phyloP scores from a whole-genome alignment of 148 eudicot species.

The Rhododendron simsii region DNA sequence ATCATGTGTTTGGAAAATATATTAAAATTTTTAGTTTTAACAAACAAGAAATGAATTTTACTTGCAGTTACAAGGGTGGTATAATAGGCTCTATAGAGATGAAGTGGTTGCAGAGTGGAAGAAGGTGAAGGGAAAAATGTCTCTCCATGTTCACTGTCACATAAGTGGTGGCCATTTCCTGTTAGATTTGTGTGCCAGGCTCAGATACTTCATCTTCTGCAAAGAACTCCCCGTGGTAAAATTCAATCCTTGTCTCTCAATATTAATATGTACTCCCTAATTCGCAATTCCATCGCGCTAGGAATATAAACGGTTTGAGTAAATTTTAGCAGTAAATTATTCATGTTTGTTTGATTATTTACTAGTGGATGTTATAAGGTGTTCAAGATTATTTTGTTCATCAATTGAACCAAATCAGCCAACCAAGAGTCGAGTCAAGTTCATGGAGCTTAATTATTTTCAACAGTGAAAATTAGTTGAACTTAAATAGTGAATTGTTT shows the following conservation, averaged over 20 bases:
- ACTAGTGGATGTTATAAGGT: background rate
- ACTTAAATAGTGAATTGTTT: background rate
- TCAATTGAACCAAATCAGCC: background rate
- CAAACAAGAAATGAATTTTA: background rate
- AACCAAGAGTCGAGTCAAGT: background rate
- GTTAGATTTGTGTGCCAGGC: constrained; percentile 64
- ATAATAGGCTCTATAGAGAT: constrained; percentile 80
- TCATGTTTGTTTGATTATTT: background rate
- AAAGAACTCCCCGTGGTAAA: constrained; percentile 97
- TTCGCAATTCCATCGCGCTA: background rate
- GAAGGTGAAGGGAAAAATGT: constrained; percentile 84
- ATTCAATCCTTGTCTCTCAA: background rate
- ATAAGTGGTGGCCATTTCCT: constrained; percentile 95
- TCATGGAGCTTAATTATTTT: background rate
- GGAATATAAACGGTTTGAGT: background rate
- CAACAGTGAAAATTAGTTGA: background rate
- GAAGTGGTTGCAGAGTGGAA: constrained; percentile 98
- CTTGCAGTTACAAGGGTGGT: constrained; percentile 87
- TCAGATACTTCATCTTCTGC: constrained; percentile 84
- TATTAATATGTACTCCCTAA: background rate
- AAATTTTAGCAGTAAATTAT: background rate
- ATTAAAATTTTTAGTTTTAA: background rate
- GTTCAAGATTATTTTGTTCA: background rate
- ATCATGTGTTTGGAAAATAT: background rate
- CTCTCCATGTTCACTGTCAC: constrained; percentile 95